Conservation (phyloP, 305 asterid genomes). For the Ruellia speciosa region DNA sequence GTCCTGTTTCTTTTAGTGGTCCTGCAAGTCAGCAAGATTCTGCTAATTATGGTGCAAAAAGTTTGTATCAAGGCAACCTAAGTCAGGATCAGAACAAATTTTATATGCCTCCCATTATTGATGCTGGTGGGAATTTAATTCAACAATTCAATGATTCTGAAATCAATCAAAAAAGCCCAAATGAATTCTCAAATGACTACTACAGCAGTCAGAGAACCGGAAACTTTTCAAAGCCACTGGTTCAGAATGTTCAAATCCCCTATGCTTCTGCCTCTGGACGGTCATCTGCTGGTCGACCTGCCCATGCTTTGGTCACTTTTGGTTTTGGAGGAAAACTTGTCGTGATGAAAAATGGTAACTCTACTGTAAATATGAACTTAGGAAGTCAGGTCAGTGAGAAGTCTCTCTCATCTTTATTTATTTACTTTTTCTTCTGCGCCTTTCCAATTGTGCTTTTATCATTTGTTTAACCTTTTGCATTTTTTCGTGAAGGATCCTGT, state of each 20-base stretch:
- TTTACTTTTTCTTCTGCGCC: neutral
- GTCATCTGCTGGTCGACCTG: conserved; percentile 90
- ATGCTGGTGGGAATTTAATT: conserved; percentile 34
- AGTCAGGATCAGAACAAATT: conserved; percentile 37
- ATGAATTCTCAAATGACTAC: conserved; percentile 37
- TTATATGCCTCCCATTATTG: conserved; percentile 31
- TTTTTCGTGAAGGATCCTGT: conserved; percentile 49
- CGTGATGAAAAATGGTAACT: conserved; percentile 50
- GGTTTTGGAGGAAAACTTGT: conserved; percentile 97
- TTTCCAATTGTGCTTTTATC: conserved; percentile 15
- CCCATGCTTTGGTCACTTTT: conserved; percentile 83
- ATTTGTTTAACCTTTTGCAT: conserved; percentile 19
- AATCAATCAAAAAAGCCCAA: conserved; percentile 41
- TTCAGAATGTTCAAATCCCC: conserved; percentile 46
- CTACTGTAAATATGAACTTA: conserved; percentile 39
- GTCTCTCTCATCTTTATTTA: conserved; percentile 18
- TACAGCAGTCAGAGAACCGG: conserved; percentile 38
- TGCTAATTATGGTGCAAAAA: conserved; percentile 32
- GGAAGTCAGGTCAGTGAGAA: conserved; percentile 67
- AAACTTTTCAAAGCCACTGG: conserved; percentile 45
- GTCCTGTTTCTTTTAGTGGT: conserved; percentile 22
- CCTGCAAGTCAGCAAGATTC: conserved; percentile 35
- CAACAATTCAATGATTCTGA: conserved; percentile 44
- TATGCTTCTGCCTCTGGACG: conserved; percentile 48
- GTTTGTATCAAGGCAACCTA: conserved; percentile 33